A percentile compares a stretch with the other conserved stretches of the same genome.
Evolutionary conservation across 2,329 filamentous ascomycete species (phyloP).

Genomic region (Pseudogymnoascus sp.): DNA sequence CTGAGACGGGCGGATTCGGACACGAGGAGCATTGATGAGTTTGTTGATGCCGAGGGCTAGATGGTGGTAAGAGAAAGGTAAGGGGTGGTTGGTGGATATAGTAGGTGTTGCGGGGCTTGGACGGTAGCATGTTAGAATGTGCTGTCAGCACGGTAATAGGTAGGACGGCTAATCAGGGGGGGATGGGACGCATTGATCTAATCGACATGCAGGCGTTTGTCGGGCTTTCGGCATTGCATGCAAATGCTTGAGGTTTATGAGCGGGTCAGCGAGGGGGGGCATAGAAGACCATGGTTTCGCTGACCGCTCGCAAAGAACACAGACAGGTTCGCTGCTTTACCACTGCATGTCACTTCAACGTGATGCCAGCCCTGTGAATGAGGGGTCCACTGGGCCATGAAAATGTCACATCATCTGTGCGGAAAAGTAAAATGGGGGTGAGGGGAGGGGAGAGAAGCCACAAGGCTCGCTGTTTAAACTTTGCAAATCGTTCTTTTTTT

Average conservation of each 20-base stretch:
- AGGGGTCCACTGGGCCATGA: not conserved
- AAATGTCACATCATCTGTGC: conserved; percentile 6
- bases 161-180: not conserved
- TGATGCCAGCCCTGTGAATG: conserved; percentile 8
- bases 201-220: conserved; percentile 7
- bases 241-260: conserved; percentile 2
- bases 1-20: conserved; percentile 31
- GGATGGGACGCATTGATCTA: conserved; percentile 5
- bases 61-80: not conserved
- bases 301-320: conserved; percentile 5
- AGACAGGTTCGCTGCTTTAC: conserved; percentile 7
- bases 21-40: conserved; percentile 23
- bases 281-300: conserved; percentile 1
- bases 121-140: conserved; percentile 1
- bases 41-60: conserved; percentile 26
- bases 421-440: not conserved
- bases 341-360: conserved; percentile 7
- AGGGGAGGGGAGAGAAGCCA: not conserved
- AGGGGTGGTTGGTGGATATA: not conserved
- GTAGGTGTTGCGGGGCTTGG: not conserved
- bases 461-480: not conserved
- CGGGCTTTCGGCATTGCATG: conserved; percentile 7
- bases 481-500: conserved; percentile 2
- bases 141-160: conserved; percentile 7
- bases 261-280: not conserved